phyloP scores from a whole-genome alignment of 768 basidiomycete genomes.

The Hortiboletus campestris region DNA sequence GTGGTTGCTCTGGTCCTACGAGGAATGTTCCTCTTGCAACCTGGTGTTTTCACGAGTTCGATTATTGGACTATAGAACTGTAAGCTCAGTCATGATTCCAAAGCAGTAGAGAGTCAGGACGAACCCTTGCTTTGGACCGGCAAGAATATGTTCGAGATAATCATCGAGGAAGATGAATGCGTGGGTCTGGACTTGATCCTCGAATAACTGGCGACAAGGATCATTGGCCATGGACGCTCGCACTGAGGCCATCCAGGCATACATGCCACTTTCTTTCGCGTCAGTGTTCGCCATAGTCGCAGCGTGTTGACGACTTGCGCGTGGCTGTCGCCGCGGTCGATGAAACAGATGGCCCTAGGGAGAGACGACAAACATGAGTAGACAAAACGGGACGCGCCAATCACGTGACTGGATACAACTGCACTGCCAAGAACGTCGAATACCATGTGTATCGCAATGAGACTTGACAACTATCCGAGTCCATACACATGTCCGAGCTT shows the following conservation, averaged over 20 bases:
- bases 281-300: conserved; percentile 10
- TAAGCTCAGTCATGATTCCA: not conserved
- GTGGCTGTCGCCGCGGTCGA: conserved; percentile 2
- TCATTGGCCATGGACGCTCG: conserved; percentile 70
- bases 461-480: no score
- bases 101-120: conserved; percentile 14
- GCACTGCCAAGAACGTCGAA: conserved; percentile 4
- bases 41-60: conserved; percentile 82
- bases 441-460: not conserved
- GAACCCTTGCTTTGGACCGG: conserved; percentile 66
- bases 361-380: conserved; percentile 17
- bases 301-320: not conserved
- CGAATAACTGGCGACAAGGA: conserved; percentile 65
- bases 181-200: conserved; percentile 70
- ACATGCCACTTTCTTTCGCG: conserved; percentile 42
- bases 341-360: no score
- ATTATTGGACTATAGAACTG: conserved; percentile 55
- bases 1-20: conserved; percentile 48
- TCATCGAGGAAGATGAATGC: conserved; percentile 79
- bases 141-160: conserved; percentile 70
- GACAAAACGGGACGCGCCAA: conserved; percentile 23
- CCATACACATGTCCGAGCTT: conserved; percentile 11
- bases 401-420: conserved; percentile 25
- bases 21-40: conserved; percentile 59
- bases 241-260: conserved; percentile 67